Conservation (phyloP, 768 basidiomycete species). For the Mrakia blollopis region DNA sequence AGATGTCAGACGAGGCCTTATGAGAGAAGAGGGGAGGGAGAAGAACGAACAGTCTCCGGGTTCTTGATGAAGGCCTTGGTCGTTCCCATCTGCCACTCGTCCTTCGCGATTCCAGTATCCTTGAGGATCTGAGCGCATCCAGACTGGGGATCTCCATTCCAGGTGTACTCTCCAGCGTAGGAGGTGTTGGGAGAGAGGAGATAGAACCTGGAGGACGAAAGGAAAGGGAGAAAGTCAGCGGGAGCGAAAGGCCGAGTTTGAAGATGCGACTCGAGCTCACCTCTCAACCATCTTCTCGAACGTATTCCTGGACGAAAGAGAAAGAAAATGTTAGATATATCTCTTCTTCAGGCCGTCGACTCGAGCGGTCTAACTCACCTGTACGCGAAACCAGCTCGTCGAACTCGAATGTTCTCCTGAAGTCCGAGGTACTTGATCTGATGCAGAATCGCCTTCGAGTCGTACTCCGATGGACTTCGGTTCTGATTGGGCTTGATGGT, state of each 20-base stretch:
- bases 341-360: background rate
- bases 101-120: constrained; percentile 90
- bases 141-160: constrained; percentile 82
- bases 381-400: constrained; percentile 96
- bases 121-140: constrained; percentile 88
- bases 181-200: constrained; percentile 89
- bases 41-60: constrained; percentile 75
- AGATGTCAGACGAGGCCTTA: background rate
- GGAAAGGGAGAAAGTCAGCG: background rate
- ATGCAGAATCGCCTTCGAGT: constrained; percentile 89
- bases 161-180: constrained; percentile 97
- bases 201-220: constrained; percentile 59
- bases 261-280: constrained; percentile 30
- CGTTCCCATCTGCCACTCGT: constrained; percentile 99
- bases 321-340: background rate
- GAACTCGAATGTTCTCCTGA: constrained; percentile 96
- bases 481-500: constrained; percentile 99
- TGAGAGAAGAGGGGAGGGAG: background rate
- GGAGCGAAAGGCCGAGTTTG: background rate
- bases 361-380: background rate
- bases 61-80: constrained; percentile 99
- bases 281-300: constrained; percentile 99
- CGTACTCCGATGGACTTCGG: constrained; percentile 84
- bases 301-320: constrained; percentile 61
- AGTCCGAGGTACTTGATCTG: constrained; percentile 99